These are phyloP conservation scores for Aulographum hederae DNA, from an alignment of 2,329 filamentous ascomycete species.

Conservation along the genomic window DNA sequence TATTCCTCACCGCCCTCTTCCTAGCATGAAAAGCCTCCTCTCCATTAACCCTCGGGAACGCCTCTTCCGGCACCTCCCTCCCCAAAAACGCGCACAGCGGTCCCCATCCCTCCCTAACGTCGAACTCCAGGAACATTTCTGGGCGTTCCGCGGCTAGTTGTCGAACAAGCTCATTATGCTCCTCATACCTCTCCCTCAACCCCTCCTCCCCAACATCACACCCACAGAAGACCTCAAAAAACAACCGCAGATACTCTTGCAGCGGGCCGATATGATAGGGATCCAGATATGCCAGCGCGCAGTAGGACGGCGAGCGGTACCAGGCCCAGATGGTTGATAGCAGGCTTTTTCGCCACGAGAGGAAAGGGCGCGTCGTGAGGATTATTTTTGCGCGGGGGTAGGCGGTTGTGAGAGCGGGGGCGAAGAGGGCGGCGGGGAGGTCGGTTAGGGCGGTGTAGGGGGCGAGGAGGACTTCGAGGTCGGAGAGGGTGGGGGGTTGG, in stretches of 20 bases:
- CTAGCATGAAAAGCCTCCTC: constrained; percentile 21
- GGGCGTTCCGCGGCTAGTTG: constrained; percentile 11
- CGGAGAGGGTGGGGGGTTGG: not conserved
- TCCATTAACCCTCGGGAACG: constrained; percentile 13
- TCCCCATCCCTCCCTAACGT: constrained; percentile 34
- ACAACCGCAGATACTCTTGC: constrained; percentile 21
- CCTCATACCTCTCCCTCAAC: constrained; percentile 38
- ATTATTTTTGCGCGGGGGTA: constrained; percentile 59
- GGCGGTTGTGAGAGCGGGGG: constrained; percentile 49
- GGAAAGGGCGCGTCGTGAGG: constrained; percentile 45
- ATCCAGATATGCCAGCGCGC: constrained; percentile 7
- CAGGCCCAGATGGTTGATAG: constrained; percentile 9
- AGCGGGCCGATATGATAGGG: constrained; percentile 12
- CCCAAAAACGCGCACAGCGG: constrained; percentile 37
- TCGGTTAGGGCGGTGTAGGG: constrained; percentile 38
- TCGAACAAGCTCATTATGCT: constrained; percentile 36
- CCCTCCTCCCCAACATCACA: constrained; percentile 47
- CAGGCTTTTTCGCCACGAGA: constrained; percentile 39
- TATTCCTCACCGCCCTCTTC: not conserved
- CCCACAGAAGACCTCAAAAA: constrained; percentile 18
- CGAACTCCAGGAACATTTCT: constrained; percentile 32
- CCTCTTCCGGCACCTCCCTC: constrained; percentile 25
- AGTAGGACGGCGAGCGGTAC: not conserved
- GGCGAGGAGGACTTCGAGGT: not conserved
- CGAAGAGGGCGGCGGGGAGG: constrained; percentile 49